Evolutionary conservation across 345 rosid genomes (phyloP), one percentile per base, ranked within the genome.

Genomic region (Chamaenerion angustifolium): DNA sequence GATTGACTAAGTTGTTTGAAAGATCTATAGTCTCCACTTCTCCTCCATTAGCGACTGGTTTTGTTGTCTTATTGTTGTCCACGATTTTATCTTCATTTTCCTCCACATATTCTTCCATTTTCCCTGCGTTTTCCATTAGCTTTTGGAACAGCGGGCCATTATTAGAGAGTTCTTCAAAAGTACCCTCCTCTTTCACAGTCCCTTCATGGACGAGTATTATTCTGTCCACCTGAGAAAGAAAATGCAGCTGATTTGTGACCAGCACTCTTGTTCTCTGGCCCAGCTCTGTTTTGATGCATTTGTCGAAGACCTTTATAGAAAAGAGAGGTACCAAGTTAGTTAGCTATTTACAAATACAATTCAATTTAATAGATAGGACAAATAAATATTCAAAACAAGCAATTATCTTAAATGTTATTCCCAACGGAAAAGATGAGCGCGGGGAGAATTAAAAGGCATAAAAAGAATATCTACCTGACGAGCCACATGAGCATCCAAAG

Each of bases 101-200:
- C 62, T 82, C 98, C 16, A 49, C 80, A 62, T 78, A 82, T 43
- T 92, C 96, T 77, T 92, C 98, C 79, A 92, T 82, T 75, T 92
- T 92, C 18, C 98, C 98, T 4, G 98, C 98, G 80, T 92, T 87
- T 79, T 92, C 96, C 96, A 92, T 87, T 27, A 87, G 79, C 74
- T 73, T 87, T 59, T 82, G 88, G 72, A 92, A 92, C 70, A 77
- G 52, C 43, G 63, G 53, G 23, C 96, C 98, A 64, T 56, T 80
- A 45, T 58, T 66, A 16, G 85, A 87, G 45, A 92, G 76, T 44
- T 87, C 82, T 61, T 87, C 96, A 68, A 84, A 92, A 55, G 96
- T 83, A 61, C 98, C 98, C 66, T 82, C 96, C 72, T 87, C 98
- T 74, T 87, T 82, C 51, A 92, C 77, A 59, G 46, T 67, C 42